phyloP scores from a whole-genome alignment of 805 yeast genomes.

The Kluyveromyces siamensis region DNA sequence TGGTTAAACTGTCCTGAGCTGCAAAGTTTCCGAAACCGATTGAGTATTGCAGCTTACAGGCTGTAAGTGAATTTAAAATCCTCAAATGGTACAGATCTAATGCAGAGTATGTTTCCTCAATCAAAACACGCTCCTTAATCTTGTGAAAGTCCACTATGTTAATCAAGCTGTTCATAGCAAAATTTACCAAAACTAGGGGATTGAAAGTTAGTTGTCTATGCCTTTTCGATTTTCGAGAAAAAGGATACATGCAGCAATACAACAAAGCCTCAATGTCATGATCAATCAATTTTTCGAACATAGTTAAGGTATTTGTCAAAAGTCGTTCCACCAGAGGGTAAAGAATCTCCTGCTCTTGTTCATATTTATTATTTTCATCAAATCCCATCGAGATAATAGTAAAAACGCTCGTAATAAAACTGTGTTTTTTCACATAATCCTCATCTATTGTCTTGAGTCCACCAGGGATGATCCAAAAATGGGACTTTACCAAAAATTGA shows the following conservation, averaged over 20 bases:
- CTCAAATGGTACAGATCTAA: conserved; percentile 45
- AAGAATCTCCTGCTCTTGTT: conserved; percentile 38
- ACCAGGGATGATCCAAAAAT: conserved; percentile 55
- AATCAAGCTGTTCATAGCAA: conserved; percentile 42
- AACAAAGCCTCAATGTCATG: conserved; percentile 54
- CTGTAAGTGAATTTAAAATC: conserved; percentile 43
- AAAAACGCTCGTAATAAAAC: conserved; percentile 47
- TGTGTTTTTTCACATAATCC: conserved; percentile 40
- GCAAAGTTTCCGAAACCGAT: conserved; percentile 37
- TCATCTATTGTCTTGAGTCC: conserved; percentile 42
- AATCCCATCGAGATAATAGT: conserved; percentile 47
- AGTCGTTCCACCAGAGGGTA: conserved; percentile 41
- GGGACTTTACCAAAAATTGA: conserved; percentile 43
- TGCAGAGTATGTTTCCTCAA: conserved; percentile 19
- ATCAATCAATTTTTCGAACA: conserved; percentile 45
- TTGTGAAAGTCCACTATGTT: conserved; percentile 37
- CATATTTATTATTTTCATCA: conserved; percentile 43
- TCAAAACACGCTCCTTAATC: conserved; percentile 31
- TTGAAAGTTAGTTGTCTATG: conserved; percentile 42
- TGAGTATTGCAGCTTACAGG: conserved; percentile 42
- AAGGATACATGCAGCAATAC: conserved; percentile 45
- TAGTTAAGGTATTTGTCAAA: conserved; percentile 38
- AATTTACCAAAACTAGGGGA: conserved; percentile 43
- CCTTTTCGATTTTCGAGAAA: conserved; percentile 41
- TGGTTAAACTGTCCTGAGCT: conserved; percentile 17